These are phyloP conservation scores for Beauveria medogensis DNA, from an alignment of 2,329 filamentous ascomycete species.

Conservation along the genomic window DNA sequence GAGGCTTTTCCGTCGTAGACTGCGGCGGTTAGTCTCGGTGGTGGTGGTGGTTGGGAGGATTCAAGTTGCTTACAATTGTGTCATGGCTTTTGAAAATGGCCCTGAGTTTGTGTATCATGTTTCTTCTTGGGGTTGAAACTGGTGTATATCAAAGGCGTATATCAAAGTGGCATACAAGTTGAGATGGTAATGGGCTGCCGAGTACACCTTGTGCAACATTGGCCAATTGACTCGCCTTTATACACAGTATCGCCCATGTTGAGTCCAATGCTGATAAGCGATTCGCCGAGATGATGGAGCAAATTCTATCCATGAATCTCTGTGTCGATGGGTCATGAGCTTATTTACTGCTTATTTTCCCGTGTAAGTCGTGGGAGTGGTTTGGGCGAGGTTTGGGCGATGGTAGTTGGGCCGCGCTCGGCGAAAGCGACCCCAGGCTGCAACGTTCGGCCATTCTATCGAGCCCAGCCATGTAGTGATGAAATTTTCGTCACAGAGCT, in stretches of 20 bases:
- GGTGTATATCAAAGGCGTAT: neutral
- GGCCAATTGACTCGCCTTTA: neutral
- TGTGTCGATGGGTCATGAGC: neutral
- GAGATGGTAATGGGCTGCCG: neutral
- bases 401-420: neutral
- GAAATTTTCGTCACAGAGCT: neutral
- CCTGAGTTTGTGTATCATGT: neutral
- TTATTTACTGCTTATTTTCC: neutral
- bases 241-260: neutral
- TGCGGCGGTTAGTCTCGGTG: neutral
- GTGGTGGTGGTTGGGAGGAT: neutral
- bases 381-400: neutral
- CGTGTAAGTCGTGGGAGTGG: neutral
- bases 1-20: neutral
- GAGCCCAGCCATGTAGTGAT: too few relatives aligned
- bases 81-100: neutral
- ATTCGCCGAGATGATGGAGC: neutral
- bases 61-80: neutral
- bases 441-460: neutral
- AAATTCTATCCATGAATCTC: neutral
- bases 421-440: neutral
- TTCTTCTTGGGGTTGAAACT: neutral
- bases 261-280: neutral
- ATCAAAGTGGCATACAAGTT: neutral
- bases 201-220: neutral